Percentiles rank a stretch among this genome's conserved stretches.
Conservation (phyloP, 208 protist genomes). For the Leishmania lainsoni region DNA sequence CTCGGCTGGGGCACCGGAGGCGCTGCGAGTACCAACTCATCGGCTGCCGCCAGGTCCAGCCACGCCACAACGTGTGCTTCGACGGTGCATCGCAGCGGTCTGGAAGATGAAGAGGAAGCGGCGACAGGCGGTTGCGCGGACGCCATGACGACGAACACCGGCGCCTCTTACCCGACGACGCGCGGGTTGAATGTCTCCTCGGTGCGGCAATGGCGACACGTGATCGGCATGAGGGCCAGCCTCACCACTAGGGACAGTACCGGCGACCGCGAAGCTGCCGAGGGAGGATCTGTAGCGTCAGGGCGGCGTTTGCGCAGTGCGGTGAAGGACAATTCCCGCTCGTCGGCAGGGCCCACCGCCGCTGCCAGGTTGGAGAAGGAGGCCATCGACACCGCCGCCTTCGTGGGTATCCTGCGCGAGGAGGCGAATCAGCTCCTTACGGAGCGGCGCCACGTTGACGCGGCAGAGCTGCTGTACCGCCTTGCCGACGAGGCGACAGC, state of each 20-base stretch:
- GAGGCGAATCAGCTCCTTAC: constrained; percentile 70
- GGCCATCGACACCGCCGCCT: constrained; percentile 48
- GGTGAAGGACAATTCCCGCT: neutral
- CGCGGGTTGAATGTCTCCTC: constrained; percentile 69
- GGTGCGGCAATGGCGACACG: constrained; percentile 61
- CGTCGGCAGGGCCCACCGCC: neutral
- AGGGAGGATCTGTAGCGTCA: neutral
- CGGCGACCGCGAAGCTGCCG: constrained; percentile 12
- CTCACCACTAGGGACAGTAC: constrained; percentile 8
- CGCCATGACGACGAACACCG: constrained; percentile 4
- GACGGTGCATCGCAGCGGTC: constrained; percentile 12
- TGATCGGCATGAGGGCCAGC: constrained; percentile 24
- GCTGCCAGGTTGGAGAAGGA: constrained; percentile 24
- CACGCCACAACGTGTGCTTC: constrained; percentile 20
- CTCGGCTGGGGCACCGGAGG: neutral
- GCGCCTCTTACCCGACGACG: constrained; percentile 53
- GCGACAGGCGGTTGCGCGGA: constrained; percentile 4
- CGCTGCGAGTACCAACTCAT: neutral
- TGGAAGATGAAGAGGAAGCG: neutral
- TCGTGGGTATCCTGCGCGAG: constrained; percentile 70
- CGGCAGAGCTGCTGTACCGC: constrained; percentile 68
- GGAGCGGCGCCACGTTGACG: constrained; percentile 68
- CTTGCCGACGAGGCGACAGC: constrained; percentile 51
- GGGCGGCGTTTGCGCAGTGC: constrained; percentile 3
- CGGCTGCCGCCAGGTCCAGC: constrained; percentile 12